Base-by-base conservation (phyloP, 2,329 filamentous ascomycete genomes). In the Fusarium begoniae region DNA sequence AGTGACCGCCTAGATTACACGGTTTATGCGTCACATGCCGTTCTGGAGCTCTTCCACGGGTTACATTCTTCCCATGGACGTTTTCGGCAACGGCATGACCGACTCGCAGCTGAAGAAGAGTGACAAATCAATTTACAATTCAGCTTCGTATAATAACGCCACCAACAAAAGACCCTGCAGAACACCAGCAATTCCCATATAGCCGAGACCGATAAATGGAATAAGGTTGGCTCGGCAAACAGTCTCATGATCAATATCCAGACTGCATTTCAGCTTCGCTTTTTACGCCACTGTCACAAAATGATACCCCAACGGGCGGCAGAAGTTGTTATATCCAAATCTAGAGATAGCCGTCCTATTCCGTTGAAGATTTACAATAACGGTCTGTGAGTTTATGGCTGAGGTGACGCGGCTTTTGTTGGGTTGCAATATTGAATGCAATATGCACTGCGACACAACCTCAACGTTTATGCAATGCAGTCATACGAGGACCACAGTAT, bases 311-410 rank as follows among this genome's bases (percentile, higher is more conserved):
- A 20, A 53, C 4, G n/a, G 30, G 18, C n/a, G 24, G 17, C 3
- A 22, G 30, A 20, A 15, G n/a, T 15, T 35, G 10, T 14, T 6
- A 4, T 2, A 15, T 37, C 30, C 30, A 18, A 14, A 37, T 26
- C n/a, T 24, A 20, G 32, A 15, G 30, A 7, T 22, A 4, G 2
- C 4, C 24, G 13, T 8, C 32, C n/a, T 12, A 3, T 22, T 22
- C 18, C 1, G n/a, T 17, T 37, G 9, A 26, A 26, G n/a, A 37
- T 37, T 26, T 53, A 0, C n/a, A 12, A 0, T 1, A 15, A 22
- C 0, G 6, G 2, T 20, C 18, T 26, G 50, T 8, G 11, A 53
- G n/a, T 53, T 26, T 6, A 37, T 24, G 18, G n/a, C 32, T 53
- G 50, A 53, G 7, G 0, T 26, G 32, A 37, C n/a, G 50, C 32